Evolutionary conservation across 805 yeast species (phyloP).

Genomic region (Peterozyma xylosa): DNA sequence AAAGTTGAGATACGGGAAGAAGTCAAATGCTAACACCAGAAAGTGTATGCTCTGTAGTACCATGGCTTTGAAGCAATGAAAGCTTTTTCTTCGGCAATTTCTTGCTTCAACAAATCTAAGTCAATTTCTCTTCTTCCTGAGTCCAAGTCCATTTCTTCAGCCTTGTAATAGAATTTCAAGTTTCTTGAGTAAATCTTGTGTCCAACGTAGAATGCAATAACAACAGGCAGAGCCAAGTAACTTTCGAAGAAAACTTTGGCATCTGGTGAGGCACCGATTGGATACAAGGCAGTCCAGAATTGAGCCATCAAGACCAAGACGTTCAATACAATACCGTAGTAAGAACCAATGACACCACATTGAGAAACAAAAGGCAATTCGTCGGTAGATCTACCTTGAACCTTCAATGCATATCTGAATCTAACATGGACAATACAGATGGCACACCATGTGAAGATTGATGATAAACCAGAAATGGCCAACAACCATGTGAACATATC

Average conservation of each 20-base stretch:
- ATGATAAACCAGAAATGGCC: slow-evolving; percentile 70
- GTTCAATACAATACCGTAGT: slow-evolving; percentile 52
- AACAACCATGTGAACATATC: slow-evolving; percentile 68
- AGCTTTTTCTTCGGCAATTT: slow-evolving; percentile 50
- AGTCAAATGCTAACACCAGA: slow-evolving; percentile 40
- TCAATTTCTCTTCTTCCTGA: slow-evolving; percentile 59
- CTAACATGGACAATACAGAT: slow-evolving; percentile 63
- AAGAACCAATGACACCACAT: slow-evolving; percentile 62
- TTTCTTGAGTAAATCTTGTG: slow-evolving; percentile 32
- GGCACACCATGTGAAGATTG: slow-evolving; percentile 77
- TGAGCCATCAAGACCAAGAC: slow-evolving; percentile 61
- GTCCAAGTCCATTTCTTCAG: slow-evolving; percentile 49
- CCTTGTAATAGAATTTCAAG: slow-evolving; percentile 34
- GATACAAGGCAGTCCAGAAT: slow-evolving; percentile 79
- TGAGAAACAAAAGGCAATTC: slow-evolving; percentile 65
- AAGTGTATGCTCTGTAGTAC: slow-evolving; percentile 42
- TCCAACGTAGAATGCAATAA: slow-evolving; percentile 33
- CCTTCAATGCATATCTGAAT: slow-evolving; percentile 58
- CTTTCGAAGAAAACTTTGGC: slow-evolving; percentile 57
- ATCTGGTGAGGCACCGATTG: slow-evolving; percentile 43
- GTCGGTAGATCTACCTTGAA: slow-evolving; percentile 60
- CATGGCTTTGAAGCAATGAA: slow-evolving; percentile 36
- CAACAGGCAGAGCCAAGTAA: slow-evolving; percentile 59
- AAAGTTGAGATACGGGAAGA: not conserved
- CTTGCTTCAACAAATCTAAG: slow-evolving; percentile 46